phyloP scores from a whole-genome alignment of 116 monocot genomes.

The Cymodocea nodosa region DNA sequence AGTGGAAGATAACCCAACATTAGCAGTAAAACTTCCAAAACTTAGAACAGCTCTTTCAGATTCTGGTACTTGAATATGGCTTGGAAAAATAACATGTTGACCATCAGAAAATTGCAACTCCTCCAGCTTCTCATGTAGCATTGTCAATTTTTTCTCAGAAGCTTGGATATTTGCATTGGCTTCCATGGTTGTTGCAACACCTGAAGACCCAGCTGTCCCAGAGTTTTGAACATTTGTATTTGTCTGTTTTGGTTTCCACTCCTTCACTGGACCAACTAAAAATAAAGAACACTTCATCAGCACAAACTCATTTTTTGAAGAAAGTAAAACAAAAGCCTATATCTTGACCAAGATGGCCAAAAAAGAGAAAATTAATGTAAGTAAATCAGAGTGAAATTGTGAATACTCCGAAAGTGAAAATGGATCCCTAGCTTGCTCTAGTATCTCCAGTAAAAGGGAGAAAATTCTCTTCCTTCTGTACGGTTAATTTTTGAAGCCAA shows the following conservation, averaged over 20 bases:
- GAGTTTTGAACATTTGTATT: constrained; percentile 21
- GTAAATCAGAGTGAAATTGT: no score
- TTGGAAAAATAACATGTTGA: constrained; percentile 79
- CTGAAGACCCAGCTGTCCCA: constrained; percentile 12
- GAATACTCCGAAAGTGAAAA: no score
- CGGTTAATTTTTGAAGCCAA: no score
- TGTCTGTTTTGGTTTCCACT: constrained; percentile 86
- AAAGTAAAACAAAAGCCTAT: no score
- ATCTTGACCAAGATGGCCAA: no score
- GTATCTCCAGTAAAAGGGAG: no score
- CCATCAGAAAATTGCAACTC: constrained; percentile 44
- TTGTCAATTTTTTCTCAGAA: constrained; percentile 12
- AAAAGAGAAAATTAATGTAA: no score
- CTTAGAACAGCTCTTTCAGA: constrained; percentile 63
- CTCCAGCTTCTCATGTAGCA: constrained; percentile 41
- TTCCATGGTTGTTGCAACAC: constrained; percentile 15
- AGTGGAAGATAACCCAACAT: constrained; percentile 22
- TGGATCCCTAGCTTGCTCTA: no score
- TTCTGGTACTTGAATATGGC: constrained; percentile 83
- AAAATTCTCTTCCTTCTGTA: no score
- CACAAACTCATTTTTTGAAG: background rate
- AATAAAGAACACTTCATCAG: background rate
- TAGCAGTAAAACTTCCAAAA: constrained; percentile 85
- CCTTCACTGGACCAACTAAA: constrained; percentile 45
- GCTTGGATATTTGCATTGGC: background rate